These are phyloP conservation scores for Pouteria glomerata DNA, from an alignment of 148 eudicot species.

Conservation along the genomic window DNA sequence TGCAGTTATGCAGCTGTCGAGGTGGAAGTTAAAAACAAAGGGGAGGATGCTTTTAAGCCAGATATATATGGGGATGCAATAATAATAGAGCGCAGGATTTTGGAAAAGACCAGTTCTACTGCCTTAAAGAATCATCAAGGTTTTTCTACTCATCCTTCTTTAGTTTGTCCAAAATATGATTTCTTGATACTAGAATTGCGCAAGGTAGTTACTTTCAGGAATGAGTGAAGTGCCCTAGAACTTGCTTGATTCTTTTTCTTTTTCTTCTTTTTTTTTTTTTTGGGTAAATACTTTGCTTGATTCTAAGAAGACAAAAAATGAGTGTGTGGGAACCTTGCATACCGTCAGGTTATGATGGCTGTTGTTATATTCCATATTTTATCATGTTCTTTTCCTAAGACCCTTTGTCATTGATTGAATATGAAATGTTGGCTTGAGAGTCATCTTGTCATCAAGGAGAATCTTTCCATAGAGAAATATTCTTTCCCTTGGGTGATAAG, in stretches of 20 bases:
- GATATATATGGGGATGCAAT: slow-evolving; percentile 72
- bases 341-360: background rate
- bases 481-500: background rate
- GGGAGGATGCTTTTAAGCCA: slow-evolving; percentile 82
- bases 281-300: background rate
- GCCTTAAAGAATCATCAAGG: slow-evolving; percentile 70
- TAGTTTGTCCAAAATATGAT: background rate
- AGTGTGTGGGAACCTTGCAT: background rate
- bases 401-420: background rate
- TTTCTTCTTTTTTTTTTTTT: too few species aligned
- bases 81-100: slow-evolving; percentile 75
- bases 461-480: background rate
- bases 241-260: too few species aligned
- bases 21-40: slow-evolving; percentile 79
- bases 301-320: background rate
- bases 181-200: background rate
- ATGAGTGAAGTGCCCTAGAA: background rate
- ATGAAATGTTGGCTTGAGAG: background rate
- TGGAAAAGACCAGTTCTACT: slow-evolving; percentile 59
- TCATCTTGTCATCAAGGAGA: background rate
- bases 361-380: background rate
- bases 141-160: slow-evolving; percentile 12
- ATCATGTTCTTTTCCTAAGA: background rate
- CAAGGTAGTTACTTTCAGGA: background rate
- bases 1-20: slow-evolving; percentile 70